Percentiles rank a stretch among this genome's conserved stretches.
Conservation (phyloP, 192 early-diverging fungal genomes). For the Backusella westeae region DNA sequence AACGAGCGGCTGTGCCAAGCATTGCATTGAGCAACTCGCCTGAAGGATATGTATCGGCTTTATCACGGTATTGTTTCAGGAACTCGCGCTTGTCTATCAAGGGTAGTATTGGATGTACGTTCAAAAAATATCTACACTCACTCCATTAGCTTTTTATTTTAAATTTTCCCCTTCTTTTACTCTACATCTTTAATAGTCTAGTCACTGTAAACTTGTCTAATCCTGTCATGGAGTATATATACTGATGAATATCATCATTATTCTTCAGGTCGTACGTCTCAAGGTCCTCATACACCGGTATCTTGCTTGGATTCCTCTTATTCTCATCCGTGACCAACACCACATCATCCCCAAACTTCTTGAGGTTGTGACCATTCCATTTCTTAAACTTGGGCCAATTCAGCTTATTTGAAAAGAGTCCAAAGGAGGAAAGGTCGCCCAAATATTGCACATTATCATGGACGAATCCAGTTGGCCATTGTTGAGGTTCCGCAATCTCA, state of each 20-base stretch:
- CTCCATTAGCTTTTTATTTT: background rate
- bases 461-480: constrained; percentile 2
- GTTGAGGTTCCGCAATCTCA: background rate
- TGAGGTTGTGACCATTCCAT: background rate
- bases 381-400: background rate
- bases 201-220: constrained; percentile 18
- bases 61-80: constrained; percentile 36
- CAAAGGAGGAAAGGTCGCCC: constrained; percentile 20
- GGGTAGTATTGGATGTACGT: constrained; percentile 70
- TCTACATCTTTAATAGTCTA: constrained; percentile 26
- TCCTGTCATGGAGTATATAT: constrained; percentile 27
- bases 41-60: constrained; percentile 20
- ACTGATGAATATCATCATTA: constrained; percentile 18
- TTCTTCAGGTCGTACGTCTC: background rate
- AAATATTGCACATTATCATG: constrained; percentile 22
- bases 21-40: constrained; percentile 23
- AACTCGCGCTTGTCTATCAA: constrained; percentile 63
- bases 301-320: background rate
- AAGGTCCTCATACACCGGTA: constrained; percentile 5
- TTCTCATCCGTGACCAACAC: constrained; percentile 12
- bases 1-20: constrained; percentile 30
- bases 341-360: constrained; percentile 21
- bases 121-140: constrained; percentile 49
- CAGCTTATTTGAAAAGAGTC: constrained; percentile 24
- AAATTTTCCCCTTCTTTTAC: background rate